Evolutionary conservation across 306 rosid genomes (phyloP).

Genomic region (Phaseolus lunatus): DNA sequence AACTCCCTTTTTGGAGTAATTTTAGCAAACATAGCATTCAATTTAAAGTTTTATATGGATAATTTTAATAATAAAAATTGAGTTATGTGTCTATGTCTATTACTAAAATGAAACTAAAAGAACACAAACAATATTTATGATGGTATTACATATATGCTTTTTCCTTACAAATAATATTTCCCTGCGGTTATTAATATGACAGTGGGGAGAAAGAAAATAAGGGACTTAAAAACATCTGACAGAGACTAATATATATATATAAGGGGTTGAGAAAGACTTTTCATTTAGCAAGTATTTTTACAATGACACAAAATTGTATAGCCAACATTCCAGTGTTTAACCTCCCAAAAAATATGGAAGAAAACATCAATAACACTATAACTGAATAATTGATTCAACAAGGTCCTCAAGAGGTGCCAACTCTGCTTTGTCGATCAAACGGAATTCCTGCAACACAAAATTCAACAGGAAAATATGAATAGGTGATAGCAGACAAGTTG

Average conservation of each 20-base stretch:
- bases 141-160: too few relatives aligned
- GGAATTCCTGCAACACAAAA: slow-evolving; percentile 70
- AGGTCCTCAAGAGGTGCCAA: slow-evolving; percentile 83
- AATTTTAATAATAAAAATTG: too few relatives aligned
- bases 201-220: too few relatives aligned
- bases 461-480: background rate
- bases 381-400: slow-evolving; percentile 74
- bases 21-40: too few relatives aligned
- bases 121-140: too few relatives aligned
- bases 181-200: too few relatives aligned
- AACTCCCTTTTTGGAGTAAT: too few relatives aligned
- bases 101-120: too few relatives aligned
- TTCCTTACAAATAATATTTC: too few relatives aligned
- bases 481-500: too few relatives aligned
- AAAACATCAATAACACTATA: slow-evolving; percentile 26
- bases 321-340: slow-evolving; percentile 39
- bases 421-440: slow-evolving; percentile 77
- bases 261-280: slow-evolving; percentile 32
- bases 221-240: background rate
- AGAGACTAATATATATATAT: slow-evolving; percentile 28
- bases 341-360: slow-evolving; percentile 34
- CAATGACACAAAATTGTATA: slow-evolving; percentile 49
- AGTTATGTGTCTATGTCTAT: too few relatives aligned
- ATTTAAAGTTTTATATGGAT: too few relatives aligned
- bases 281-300: slow-evolving; percentile 42